Evolutionary conservation across 179 eudicot genomes (phyloP), one percentile per base, ranked within the genome.

Genomic region (Monotropa hypopitys): DNA sequence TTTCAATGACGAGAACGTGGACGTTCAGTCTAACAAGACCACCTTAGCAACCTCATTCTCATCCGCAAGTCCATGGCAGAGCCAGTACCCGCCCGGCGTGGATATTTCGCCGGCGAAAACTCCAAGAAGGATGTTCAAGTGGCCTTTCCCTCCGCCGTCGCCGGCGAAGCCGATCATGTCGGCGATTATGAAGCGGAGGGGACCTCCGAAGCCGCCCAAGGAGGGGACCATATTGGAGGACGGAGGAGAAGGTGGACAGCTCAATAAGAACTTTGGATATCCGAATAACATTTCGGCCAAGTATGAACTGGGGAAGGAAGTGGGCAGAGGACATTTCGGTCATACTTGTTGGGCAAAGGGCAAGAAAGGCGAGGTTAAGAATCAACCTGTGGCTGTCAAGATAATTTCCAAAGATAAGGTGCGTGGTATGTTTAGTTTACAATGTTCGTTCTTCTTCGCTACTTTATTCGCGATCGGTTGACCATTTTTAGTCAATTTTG

Each of bases 121-220:
- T 2, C 96, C 96, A 0, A 68, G 86, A 73, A 82, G 88, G 67
- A 61, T 7, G 74, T 73, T 83, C 18, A 87, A 85, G 71, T 84
- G 91, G 80, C 98, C 98, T n/a, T 93, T 93, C 51, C 98, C 98
- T 2, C 98, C 98, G 16, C 94, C 94, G 73, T 93, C 98, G 0
- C 98, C 98, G 70, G 98, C 98, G 20, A 90, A 86, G 88, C 98
- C 90, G 66, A 93, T 93, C 76, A 93, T 87, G 89, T 94, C 94
- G 47, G 88, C 91, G 69, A 76, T 93, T 0, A 73, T 81, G 76
- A 81, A 88, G 79, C 76, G 94, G 70, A 78, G 42, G 57, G 73
- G 47, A 42, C 78, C 73, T 2, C 40, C 40, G 40, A 86, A 82
- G 38, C 35, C 6, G 75, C 78, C 84, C 38, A 70, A 78, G 56